These are phyloP conservation scores for Fragilaria crotonensis DNA, from an alignment of 108 stramenopile species.

Conservation along the genomic window DNA sequence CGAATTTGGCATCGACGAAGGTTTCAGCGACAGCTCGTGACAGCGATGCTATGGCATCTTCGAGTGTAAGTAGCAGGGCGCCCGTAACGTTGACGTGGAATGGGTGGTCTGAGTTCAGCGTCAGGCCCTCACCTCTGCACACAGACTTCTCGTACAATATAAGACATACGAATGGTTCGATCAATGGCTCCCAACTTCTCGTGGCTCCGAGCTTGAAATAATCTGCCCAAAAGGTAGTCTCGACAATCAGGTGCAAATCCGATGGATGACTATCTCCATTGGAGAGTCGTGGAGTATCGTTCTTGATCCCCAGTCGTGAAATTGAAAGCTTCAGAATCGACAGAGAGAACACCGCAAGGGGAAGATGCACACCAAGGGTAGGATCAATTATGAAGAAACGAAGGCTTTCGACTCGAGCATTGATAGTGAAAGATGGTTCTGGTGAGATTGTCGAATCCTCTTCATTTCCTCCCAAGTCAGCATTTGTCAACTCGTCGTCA, in stretches of 20 bases:
- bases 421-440: conserved; percentile 35
- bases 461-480: conserved; percentile 9
- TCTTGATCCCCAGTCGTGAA: conserved; percentile 37
- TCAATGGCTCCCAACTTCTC: conserved; percentile 91
- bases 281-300: conserved; percentile 8
- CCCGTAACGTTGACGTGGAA: conserved; percentile 83
- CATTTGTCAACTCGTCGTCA: conserved; percentile 11
- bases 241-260: conserved; percentile 36
- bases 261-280: conserved; percentile 16
- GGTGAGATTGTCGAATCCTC: conserved; percentile 15
- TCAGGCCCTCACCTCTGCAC: conserved; percentile 59
- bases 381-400: conserved; percentile 69
- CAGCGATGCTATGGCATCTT: conserved; percentile 61
- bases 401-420: conserved; percentile 35
- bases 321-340: conserved; percentile 31
- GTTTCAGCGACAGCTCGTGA: conserved; percentile 21
- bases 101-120: conserved; percentile 57
- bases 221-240: conserved; percentile 71
- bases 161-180: conserved; percentile 77
- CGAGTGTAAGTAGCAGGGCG: conserved; percentile 73
- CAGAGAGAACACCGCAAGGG: conserved; percentile 10
- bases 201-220: conserved; percentile 89
- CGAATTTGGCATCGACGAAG: conserved; percentile 3
- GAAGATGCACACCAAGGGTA: conserved; percentile 62
- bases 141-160: conserved; percentile 56